phyloP scores from a whole-genome alignment of 306 rosid species.

The Hippophae rhamnoides region DNA sequence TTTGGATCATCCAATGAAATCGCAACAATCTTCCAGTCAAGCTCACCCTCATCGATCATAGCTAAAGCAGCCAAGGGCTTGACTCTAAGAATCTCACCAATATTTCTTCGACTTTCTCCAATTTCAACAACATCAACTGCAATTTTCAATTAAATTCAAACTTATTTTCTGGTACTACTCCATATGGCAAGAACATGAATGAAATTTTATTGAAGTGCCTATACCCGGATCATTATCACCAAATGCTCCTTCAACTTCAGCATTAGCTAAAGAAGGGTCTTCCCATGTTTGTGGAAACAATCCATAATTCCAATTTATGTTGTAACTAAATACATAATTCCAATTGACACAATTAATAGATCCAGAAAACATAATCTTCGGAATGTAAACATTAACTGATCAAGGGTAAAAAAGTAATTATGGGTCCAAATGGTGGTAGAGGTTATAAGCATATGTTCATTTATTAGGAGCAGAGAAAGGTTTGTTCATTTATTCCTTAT shows the following conservation, averaged over 20 bases:
- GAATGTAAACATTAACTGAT: not conserved
- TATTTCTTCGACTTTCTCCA: slow-evolving; percentile 57
- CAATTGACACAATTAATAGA: slow-evolving; percentile 6
- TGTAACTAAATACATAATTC: slow-evolving; percentile 43
- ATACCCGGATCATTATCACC: slow-evolving; percentile 94
- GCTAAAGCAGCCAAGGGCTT: slow-evolving; percentile 96
- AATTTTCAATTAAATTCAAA: slow-evolving; percentile 13
- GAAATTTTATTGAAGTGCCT: not conserved
- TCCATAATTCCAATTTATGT: slow-evolving; percentile 90
- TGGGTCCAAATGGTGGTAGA: no score
- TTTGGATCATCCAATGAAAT: slow-evolving; percentile 90
- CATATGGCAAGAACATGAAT: slow-evolving; percentile 1
- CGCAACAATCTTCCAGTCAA: slow-evolving; percentile 98
- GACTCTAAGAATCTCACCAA: slow-evolving; percentile 72
- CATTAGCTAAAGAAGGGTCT: slow-evolving; percentile 76
- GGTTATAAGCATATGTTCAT: no score
- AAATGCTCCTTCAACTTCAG: slow-evolving; percentile 85
- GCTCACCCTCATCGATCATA: slow-evolving; percentile 99
- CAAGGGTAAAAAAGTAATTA: no score
- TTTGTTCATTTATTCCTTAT: no score
- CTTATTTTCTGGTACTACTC: not conserved
- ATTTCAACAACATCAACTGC: slow-evolving; percentile 92
- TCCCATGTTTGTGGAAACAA: slow-evolving; percentile 98
- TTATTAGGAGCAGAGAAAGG: no score
- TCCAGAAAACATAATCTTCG: not conserved